These are phyloP conservation scores for Secale cereale DNA, from an alignment of 176 grass and related monocot genomes.

Conservation along the genomic window DNA sequence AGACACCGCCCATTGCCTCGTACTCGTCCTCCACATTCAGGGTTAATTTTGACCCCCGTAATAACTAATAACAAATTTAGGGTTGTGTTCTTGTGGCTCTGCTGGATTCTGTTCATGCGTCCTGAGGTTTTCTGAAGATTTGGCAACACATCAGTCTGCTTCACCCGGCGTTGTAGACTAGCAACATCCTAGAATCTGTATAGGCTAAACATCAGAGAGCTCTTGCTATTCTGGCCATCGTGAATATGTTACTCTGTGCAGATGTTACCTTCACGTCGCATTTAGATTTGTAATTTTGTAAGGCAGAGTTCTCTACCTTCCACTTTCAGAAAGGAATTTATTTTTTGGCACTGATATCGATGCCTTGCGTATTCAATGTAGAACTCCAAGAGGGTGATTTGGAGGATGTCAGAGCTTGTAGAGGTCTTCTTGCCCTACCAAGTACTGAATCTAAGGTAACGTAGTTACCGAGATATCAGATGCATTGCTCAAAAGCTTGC, in stretches of 20 bases:
- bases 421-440: conserved; percentile 29
- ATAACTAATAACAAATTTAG: too few species aligned
- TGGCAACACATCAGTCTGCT: background rate
- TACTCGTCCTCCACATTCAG: too few species aligned
- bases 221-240: background rate
- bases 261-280: too few species aligned
- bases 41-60: too few species aligned
- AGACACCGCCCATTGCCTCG: too few species aligned
- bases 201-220: background rate
- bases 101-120: background rate
- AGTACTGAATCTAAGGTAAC: conserved; percentile 40
- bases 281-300: too few species aligned
- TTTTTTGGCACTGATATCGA: background rate
- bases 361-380: background rate
- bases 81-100: background rate
- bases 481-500: background rate
- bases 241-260: too few species aligned
- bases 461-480: background rate
- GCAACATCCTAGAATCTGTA: background rate
- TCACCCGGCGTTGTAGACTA: background rate
- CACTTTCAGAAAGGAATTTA: background rate
- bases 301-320: too few species aligned
- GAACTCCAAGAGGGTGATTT: conserved; percentile 23
- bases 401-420: conserved; percentile 23
- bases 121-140: too few species aligned